Evolutionary conservation across 805 yeast species (phyloP).

Genomic region (Candida nemodendra): DNA sequence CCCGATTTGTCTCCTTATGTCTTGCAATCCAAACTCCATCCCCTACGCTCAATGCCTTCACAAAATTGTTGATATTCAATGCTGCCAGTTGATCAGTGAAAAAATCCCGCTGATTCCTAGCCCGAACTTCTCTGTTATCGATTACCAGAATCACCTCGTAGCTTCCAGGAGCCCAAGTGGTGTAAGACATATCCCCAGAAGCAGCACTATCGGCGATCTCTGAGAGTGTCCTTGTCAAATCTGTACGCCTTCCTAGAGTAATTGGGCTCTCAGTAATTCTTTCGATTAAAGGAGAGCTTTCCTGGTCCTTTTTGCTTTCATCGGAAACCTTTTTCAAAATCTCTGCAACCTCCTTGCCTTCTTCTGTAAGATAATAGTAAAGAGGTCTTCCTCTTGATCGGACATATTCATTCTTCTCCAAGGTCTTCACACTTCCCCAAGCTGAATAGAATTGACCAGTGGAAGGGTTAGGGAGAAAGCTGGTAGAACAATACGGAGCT

Average conservation of each 20-base stretch:
- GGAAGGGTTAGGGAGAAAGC: constrained; percentile 59
- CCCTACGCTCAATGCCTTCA: constrained; percentile 69
- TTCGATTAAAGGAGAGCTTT: constrained; percentile 14
- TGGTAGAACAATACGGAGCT: constrained; percentile 50
- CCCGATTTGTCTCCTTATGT: constrained; percentile 52
- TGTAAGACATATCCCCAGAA: constrained; percentile 31
- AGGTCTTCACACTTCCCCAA: constrained; percentile 67
- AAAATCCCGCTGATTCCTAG: constrained; percentile 65
- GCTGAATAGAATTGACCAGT: constrained; percentile 68
- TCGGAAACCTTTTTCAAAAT: constrained; percentile 49
- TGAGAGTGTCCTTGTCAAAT: constrained; percentile 1
- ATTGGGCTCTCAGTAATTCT: neutral
- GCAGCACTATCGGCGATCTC: constrained; percentile 2
- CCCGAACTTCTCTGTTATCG: constrained; percentile 81
- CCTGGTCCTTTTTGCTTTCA: constrained; percentile 9
- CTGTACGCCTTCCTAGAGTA: constrained; percentile 1
- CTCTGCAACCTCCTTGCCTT: constrained; percentile 63
- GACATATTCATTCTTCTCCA: constrained; percentile 61
- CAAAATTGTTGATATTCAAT: constrained; percentile 50
- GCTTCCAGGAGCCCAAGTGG: constrained; percentile 60
- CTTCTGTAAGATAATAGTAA: constrained; percentile 63
- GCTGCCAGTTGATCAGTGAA: constrained; percentile 55
- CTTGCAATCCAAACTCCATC: constrained; percentile 89
- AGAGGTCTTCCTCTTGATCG: constrained; percentile 55
- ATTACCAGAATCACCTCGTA: constrained; percentile 62